Evolutionary conservation across 148 eudicot genomes (phyloP).

Genomic region (Pharnaceum exiguum): DNA sequence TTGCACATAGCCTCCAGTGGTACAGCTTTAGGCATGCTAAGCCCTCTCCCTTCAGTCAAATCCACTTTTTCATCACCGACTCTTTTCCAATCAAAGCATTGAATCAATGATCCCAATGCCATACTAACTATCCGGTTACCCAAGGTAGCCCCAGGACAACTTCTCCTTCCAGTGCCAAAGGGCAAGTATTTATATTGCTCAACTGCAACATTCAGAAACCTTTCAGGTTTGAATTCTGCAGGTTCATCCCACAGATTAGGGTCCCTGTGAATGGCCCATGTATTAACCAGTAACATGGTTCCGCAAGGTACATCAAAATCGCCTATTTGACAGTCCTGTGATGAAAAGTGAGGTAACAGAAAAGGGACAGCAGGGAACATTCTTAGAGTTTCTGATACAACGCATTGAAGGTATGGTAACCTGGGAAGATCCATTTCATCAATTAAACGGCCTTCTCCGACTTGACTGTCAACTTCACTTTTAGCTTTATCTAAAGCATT

Average conservation of each 20-base stretch:
- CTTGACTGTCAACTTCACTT: slow-evolving; percentile 19
- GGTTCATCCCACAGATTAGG: slow-evolving; percentile 21
- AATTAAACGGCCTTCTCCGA: slow-evolving; percentile 16
- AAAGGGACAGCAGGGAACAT: slow-evolving; percentile 22
- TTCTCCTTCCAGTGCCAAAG: slow-evolving; percentile 23
- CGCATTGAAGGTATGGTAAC: slow-evolving; percentile 13
- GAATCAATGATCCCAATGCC: slow-evolving; percentile 25
- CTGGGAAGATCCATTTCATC: slow-evolving; percentile 20
- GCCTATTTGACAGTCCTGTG: slow-evolving; percentile 17
- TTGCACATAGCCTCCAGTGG: slow-evolving; percentile 22
- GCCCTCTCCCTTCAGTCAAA: slow-evolving; percentile 18
- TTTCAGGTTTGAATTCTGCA: slow-evolving; percentile 15
- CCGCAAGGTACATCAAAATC: slow-evolving; percentile 17
- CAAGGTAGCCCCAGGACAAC: slow-evolving; percentile 23
- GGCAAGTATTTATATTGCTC: slow-evolving; percentile 17
- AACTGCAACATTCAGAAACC: slow-evolving; percentile 7
- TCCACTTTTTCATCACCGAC: slow-evolving; percentile 16
- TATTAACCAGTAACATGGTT: slow-evolving; percentile 19
- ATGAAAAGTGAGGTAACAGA: slow-evolving; percentile 22
- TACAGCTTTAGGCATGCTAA: slow-evolving; percentile 18
- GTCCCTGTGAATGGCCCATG: slow-evolving; percentile 29
- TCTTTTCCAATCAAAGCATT: slow-evolving; percentile 26
- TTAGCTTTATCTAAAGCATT: slow-evolving; percentile 13
- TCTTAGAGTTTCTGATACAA: slow-evolving; percentile 17
- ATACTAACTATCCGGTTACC: slow-evolving; percentile 19